Conservation (phyloP, 768 basidiomycete genomes). For the Bullera alba region DNA sequence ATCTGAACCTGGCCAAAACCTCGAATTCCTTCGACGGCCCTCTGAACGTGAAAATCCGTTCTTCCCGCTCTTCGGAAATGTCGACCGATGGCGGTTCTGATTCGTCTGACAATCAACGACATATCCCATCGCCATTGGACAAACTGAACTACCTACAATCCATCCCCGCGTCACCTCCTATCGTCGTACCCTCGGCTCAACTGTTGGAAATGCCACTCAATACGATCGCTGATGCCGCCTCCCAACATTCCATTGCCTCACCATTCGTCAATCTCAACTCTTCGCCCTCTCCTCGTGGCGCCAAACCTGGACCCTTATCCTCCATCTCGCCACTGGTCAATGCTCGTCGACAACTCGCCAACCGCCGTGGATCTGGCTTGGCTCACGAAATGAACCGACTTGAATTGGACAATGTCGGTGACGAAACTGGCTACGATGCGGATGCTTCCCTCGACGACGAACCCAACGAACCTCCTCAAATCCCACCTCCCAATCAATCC, state of each 20-base stretch:
- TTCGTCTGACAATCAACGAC: conserved; percentile 3
- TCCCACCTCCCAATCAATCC: neutral
- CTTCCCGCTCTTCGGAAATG: conserved; percentile 1
- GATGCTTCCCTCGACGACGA: conserved; percentile 1
- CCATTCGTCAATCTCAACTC: conserved; percentile 30
- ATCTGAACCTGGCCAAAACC: neutral
- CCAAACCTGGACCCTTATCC: conserved; percentile 3
- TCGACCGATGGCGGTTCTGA: neutral
- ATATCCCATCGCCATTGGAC: conserved; percentile 22
- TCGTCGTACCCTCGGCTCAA: conserved; percentile 15
- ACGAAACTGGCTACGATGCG: neutral
- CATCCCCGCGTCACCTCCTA: conserved; percentile 31
- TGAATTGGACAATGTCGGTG: neutral
- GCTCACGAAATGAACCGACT: neutral
- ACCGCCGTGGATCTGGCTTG: conserved; percentile 11
- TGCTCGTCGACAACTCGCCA: conserved; percentile 7
- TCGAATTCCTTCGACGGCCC: neutral
- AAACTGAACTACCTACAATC: conserved; percentile 18
- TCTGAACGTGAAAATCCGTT: conserved; percentile 16
- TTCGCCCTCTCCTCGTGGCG: conserved; percentile 5
- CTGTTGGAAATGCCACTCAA: conserved; percentile 15
- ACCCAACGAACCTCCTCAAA: neutral
- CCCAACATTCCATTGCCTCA: conserved; percentile 23
- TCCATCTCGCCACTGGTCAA: conserved; percentile 6
- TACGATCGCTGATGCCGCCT: neutral